Percentiles rank a stretch among this genome's conserved stretches.
These are phyloP conservation scores for Komagataea norvegica DNA, from an alignment of 1,139 yeast species.

Conservation along the genomic window DNA sequence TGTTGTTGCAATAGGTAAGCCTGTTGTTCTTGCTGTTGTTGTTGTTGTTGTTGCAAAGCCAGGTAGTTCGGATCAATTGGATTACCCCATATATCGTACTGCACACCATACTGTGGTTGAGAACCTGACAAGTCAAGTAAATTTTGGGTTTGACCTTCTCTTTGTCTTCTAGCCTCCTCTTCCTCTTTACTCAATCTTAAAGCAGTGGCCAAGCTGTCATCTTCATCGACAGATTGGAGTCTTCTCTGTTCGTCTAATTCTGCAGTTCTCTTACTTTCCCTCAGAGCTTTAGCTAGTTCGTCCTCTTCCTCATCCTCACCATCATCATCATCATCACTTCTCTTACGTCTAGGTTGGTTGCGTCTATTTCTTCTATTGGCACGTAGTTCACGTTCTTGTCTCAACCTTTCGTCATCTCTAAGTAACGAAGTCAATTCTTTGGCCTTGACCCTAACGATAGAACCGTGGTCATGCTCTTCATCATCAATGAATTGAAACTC, in stretches of 20 bases:
- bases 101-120: constrained; percentile 33
- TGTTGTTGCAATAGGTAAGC: constrained; percentile 28
- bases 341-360: constrained; percentile 12
- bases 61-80: constrained; percentile 44
- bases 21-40: constrained; percentile 20
- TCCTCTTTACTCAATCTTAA: constrained; percentile 82
- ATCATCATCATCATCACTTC: constrained; percentile 15
- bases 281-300: constrained; percentile 81
- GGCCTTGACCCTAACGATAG: constrained; percentile 85
- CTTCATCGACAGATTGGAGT: constrained; percentile 38
- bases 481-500: constrained; percentile 89
- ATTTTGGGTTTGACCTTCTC: constrained; percentile 44
- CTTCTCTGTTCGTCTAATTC: constrained; percentile 74
- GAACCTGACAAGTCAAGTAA: constrained; percentile 53
- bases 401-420: constrained; percentile 78
- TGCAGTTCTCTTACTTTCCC: constrained; percentile 77
- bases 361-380: constrained; percentile 27
- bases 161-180: constrained; percentile 66
- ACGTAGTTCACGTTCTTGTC: constrained; percentile 61
- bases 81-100: constrained; percentile 74
- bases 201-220: constrained; percentile 77
- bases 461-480: constrained; percentile 79
- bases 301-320: constrained; percentile 56
- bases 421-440: constrained; percentile 78
- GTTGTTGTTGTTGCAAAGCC: constrained; percentile 25